Evolutionary conservation across 345 rosid species (phyloP), one percentile per base, ranked within the genome.

Genomic region (Mallotus nudiflorus): DNA sequence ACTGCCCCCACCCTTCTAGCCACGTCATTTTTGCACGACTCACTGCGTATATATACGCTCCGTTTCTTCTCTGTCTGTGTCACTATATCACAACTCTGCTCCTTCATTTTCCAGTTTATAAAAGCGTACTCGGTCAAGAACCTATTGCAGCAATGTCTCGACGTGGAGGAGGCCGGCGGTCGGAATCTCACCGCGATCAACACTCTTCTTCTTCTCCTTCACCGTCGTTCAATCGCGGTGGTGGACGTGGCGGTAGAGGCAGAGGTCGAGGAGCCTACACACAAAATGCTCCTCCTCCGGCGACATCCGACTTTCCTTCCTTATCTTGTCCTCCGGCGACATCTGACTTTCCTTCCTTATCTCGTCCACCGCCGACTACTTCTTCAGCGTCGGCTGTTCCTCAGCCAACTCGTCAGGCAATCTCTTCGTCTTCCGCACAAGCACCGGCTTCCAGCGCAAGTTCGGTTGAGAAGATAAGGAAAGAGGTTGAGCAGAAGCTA

Each of bases 111-210:
- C 14, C 14, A 5, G 4, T 12, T 1, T 12, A 4, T 33, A 33
- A 33, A 9, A 42, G 14, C 11, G 62, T 62, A n/a, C n/a, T 8
- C 10, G 15, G 22, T n/a, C 28, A 31, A 5, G 8, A 42, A 2
- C n/a, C n/a, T n/a, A n/a, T n/a, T n/a, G 20, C 9, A 3, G 16
- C 52, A 67, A 74, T 74, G 77, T 60, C 77, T 39, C 48, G 68
- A 45, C 45, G 77, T 13, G 77, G 77, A 10, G 72, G 72, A 9
- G 76, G 71, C 14, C 77, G 62, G 27, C 10, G 72, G 0, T 24
- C 27, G 52, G 68, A 51, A 20, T 52, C 71, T 51, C 18, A 10
- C n/a, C 52, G 68, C 3, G 74, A 51, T 4, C 61, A 31, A 44
- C 1, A 39, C 20, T 16, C 45, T 11, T 8, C 46, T 22, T n/a